Percentiles rank a stretch among this genome's conserved stretches.
Evolutionary conservation across 495 filamentous ascomycete genomes (phyloP).

Genomic region (Letharia columbiana): DNA sequence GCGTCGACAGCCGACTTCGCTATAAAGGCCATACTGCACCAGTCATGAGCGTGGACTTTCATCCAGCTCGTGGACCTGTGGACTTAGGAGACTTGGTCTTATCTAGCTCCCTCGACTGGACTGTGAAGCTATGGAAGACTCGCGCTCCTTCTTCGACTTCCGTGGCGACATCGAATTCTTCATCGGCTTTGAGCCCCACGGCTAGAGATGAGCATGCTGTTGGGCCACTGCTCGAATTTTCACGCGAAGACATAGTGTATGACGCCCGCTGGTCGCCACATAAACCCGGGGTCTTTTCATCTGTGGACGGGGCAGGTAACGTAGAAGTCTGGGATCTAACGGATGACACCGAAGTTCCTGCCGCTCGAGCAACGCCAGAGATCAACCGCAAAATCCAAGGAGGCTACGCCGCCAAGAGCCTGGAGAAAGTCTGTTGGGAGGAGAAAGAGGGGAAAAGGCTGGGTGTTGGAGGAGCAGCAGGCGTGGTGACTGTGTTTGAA

Average conservation of each 20-base stretch:
- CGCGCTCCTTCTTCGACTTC: constrained; percentile 60
- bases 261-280: constrained; percentile 90
- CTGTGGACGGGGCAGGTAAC: constrained; percentile 88
- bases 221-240: constrained; percentile 72
- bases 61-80: constrained; percentile 79
- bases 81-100: constrained; percentile 95
- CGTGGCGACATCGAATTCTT: constrained; percentile 40
- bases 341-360: constrained; percentile 82
- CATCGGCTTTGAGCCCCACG: constrained; percentile 30
- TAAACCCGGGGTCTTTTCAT: constrained; percentile 84
- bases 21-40: constrained; percentile 87
- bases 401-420: constrained; percentile 59
- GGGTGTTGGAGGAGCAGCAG: constrained; percentile 84
- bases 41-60: constrained; percentile 93
- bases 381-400: constrained; percentile 47
- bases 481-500: constrained; percentile 85
- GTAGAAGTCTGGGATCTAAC: constrained; percentile 95
- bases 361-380: constrained; percentile 59
- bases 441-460: constrained; percentile 73
- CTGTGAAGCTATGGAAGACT: constrained; percentile 91
- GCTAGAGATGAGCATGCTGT: constrained; percentile 28
- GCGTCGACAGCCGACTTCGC: constrained; percentile 73
- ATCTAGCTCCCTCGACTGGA: constrained; percentile 84
- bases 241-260: constrained; percentile 91
- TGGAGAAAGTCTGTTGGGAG: constrained; percentile 95